Evolutionary conservation across 129 eudicot species (phyloP).

Genomic region (Flaveria bidentis): DNA sequence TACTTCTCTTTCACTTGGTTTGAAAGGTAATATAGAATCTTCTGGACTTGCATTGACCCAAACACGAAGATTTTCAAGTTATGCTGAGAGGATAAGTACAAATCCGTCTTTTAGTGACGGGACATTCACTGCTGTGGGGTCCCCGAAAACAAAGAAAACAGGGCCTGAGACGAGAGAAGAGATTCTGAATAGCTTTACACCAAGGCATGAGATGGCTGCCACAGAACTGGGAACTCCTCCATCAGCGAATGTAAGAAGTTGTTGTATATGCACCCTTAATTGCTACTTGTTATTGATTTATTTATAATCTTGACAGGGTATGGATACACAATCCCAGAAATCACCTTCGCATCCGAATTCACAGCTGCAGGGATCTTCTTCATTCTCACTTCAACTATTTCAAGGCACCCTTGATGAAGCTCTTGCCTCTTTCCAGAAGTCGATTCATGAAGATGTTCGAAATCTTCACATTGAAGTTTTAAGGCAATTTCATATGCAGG

Average conservation of each 20-base stretch:
- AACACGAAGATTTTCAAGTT: constrained; percentile 71
- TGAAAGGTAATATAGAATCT: constrained; percentile 53
- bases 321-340: constrained; percentile 47
- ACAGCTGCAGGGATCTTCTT: constrained; percentile 78
- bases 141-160: constrained; percentile 84
- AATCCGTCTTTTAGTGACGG: constrained; percentile 67
- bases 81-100: constrained; percentile 92
- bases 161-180: constrained; percentile 90
- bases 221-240: constrained; percentile 51
- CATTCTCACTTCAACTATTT: constrained; percentile 87
- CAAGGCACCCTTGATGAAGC: constrained; percentile 95
- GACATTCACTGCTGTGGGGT: constrained; percentile 55
- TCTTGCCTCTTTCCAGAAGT: constrained; percentile 84
- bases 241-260: constrained; percentile 56
- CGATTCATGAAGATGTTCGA: constrained; percentile 94
- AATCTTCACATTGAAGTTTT: constrained; percentile 91
- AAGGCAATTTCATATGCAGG: constrained; percentile 94
- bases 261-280: not conserved
- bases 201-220: constrained; percentile 54
- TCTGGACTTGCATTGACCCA: constrained; percentile 52
- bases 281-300: constrained; percentile 1
- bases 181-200: constrained; percentile 60
- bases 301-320: constrained; percentile 50
- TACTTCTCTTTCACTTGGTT: constrained; percentile 46
- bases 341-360: constrained; percentile 49